Conservation (phyloP, 108 stramenopile species). For the Hondaea fermentalgiana region DNA sequence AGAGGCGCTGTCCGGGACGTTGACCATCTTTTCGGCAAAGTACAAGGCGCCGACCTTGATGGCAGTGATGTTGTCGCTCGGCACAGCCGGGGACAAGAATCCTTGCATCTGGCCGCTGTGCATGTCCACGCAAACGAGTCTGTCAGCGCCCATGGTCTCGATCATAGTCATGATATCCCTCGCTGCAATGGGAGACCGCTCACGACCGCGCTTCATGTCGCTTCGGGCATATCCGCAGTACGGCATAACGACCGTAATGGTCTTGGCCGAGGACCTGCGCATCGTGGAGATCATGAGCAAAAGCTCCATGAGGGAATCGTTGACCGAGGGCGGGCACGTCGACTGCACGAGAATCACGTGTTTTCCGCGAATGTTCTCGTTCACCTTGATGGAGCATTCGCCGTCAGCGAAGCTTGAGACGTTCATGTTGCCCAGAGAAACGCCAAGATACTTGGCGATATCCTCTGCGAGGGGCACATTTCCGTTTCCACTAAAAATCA, state of each 20-base stretch:
- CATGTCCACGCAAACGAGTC: not conserved
- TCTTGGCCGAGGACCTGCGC: constrained; percentile 10
- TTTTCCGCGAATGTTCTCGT: constrained; percentile 24
- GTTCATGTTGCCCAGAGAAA: not conserved
- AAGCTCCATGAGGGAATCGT: constrained; percentile 32
- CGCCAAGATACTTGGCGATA: not conserved
- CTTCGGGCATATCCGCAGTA: not conserved
- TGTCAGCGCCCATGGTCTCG: not conserved
- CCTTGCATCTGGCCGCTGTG: constrained; percentile 14
- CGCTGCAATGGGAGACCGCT: not conserved
- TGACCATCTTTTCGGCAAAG: not conserved
- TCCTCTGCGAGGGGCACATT: not conserved
- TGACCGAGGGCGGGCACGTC: constrained; percentile 18
- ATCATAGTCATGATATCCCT: not conserved
- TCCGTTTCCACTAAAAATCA: not conserved
- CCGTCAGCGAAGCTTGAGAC: constrained; percentile 32
- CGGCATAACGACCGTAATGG: constrained; percentile 32
- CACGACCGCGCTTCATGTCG: not conserved
- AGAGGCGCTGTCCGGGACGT: not conserved
- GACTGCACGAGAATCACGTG: constrained; percentile 34
- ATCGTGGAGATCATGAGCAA: constrained; percentile 15
- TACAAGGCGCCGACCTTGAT: constrained; percentile 17
- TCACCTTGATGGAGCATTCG: constrained; percentile 23
- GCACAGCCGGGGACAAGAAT: constrained; percentile 13
- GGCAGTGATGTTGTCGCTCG: constrained; percentile 13